A percentile compares a stretch with the other conserved stretches of the same genome.
These are phyloP conservation scores for Xylariaceae sp. DNA, from an alignment of 2,329 filamentous ascomycete species.

Conservation along the genomic window DNA sequence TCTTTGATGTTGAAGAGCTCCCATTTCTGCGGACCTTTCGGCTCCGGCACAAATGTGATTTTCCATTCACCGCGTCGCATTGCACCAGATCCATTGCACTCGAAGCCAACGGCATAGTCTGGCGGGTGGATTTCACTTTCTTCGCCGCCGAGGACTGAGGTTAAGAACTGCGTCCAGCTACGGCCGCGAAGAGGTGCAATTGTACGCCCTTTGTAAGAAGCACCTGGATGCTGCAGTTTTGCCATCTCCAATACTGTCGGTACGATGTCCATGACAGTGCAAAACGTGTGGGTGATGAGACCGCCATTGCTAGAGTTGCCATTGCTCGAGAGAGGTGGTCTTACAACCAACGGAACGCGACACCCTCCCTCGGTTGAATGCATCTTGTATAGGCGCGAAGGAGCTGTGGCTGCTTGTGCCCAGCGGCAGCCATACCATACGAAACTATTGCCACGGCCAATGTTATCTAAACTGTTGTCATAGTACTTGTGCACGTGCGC, in stretches of 20 bases:
- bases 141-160: not conserved
- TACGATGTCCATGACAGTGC: slow-evolving; percentile 51
- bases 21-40: slow-evolving; percentile 16
- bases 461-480: slow-evolving; percentile 43
- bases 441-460: slow-evolving; percentile 49
- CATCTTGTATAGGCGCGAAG: slow-evolving; percentile 22
- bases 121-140: slow-evolving; percentile 5
- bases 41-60: slow-evolving; percentile 13
- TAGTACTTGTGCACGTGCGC: slow-evolving; percentile 20
- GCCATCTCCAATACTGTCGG: slow-evolving; percentile 49
- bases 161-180: slow-evolving; percentile 20
- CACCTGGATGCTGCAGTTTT: slow-evolving; percentile 37
- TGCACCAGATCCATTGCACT: slow-evolving; percentile 10
- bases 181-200: slow-evolving; percentile 17
- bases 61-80: slow-evolving; percentile 17
- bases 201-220: slow-evolving; percentile 19
- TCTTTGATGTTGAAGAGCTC: slow-evolving; percentile 15
- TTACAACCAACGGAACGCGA: slow-evolving; percentile 46
- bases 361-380: slow-evolving; percentile 49
- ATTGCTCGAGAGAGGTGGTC: slow-evolving; percentile 6
- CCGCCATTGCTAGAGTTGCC: slow-evolving; percentile 6
- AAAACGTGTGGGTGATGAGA: slow-evolving; percentile 47
- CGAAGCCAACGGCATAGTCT: slow-evolving; percentile 9
- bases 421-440: slow-evolving; percentile 54
- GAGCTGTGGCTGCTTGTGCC: slow-evolving; percentile 35